A percentile compares a stretch with the other conserved stretches of the same genome.
phyloP scores from a whole-genome alignment of 306 rosid genomes.

The Morella rubra region DNA sequence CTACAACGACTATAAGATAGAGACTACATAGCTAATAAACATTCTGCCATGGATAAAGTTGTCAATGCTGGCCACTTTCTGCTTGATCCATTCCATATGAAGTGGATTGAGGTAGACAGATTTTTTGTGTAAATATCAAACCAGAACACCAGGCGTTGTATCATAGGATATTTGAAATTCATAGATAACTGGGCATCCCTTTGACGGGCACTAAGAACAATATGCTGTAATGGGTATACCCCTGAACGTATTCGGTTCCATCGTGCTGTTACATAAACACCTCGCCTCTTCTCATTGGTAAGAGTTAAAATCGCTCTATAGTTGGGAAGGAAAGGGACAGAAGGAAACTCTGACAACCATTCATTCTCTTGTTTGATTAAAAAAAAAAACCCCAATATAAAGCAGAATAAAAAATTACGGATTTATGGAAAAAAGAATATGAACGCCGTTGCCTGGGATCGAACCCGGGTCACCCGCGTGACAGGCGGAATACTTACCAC shows the following conservation, averaged over 20 bases:
- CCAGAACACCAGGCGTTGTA: neutral
- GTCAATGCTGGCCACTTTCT: too few relatives aligned
- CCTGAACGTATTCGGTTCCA: too few relatives aligned
- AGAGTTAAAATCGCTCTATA: too few relatives aligned
- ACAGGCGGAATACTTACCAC: slow-evolving; percentile 28
- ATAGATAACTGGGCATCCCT: neutral
- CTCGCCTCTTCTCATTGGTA: too few relatives aligned
- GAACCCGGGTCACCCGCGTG: slow-evolving; percentile 25
- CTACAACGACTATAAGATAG: neutral
- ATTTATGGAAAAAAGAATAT: too few relatives aligned
- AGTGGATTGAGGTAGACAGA: neutral
- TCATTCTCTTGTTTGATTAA: too few relatives aligned
- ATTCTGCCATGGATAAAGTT: too few relatives aligned
- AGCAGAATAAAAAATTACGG: neutral
- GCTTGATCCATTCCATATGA: too few relatives aligned
- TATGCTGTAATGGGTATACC: neutral
- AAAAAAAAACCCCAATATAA: too few relatives aligned
- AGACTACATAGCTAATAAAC: neutral
- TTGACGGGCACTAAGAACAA: neutral
- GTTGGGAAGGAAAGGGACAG: too few relatives aligned
- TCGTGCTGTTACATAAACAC: too few relatives aligned
- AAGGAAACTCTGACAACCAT: too few relatives aligned
- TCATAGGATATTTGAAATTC: neutral
- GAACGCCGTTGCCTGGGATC: slow-evolving; percentile 21
- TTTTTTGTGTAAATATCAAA: neutral